Base-by-base conservation (phyloP, 1,139 yeast species). In the Taphrina pruni region DNA sequence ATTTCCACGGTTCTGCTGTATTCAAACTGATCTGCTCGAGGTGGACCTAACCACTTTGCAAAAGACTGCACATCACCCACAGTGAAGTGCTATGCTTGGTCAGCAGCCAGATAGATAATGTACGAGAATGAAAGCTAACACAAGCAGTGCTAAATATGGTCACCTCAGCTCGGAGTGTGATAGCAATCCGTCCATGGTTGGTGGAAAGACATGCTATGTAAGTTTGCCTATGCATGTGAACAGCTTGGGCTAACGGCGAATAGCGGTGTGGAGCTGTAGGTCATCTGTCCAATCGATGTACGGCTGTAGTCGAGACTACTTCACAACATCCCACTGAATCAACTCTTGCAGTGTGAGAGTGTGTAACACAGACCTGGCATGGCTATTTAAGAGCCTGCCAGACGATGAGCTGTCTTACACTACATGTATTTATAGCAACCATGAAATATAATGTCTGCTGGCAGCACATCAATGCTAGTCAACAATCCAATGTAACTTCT, bases 41-140 rank as follows among this genome's bases (percentile, higher is more conserved):
- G 62, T 35, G 62, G 62, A 11, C 62, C 62, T n/a, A 58, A 58
- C 43, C 62, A 58, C 41, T 58, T 45, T 21, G 62, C 62, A 12
- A 43, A 46, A 17, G 62, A 58, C 43, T 58, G 62, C 26, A 58
- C 54, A 14, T 45, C 52, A 5, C 54, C 62, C 14, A 6, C 62
- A 14, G 62, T 58, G 39, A 58, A 58, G 14, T 58, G 62, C 35
- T 58, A 58, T 45, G 62, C 62, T 36, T 58, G 62, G 62, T 46
- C 39, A 41, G 61, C 14, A 9, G 8, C 39, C 35, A 14, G 43
- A 1, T 39, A 9, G 11, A 26, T 17, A 11, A 32, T 17, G 32
- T 26, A 26, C 32, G 4, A 26, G 9, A 52, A 52, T 6, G 8
- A 8, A 20, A 14, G 43, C 58, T 54, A 12, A 54, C 43, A 14